phyloP scores from a whole-genome alignment of 179 eudicot species.

The Amaranthus tricolor region DNA sequence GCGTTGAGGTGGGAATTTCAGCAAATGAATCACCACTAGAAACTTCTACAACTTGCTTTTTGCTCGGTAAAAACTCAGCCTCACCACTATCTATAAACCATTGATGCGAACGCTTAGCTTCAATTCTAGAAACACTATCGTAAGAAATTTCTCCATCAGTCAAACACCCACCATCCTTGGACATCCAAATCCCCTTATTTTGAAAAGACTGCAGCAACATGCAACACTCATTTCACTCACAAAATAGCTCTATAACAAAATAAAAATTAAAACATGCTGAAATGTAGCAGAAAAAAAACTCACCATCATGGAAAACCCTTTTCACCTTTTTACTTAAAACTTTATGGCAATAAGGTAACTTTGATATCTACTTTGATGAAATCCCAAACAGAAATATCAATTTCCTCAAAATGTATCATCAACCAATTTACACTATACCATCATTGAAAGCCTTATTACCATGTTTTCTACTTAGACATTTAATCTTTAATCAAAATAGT shows the following conservation, averaged over 20 bases:
- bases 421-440: neutral
- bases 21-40: slow-evolving; percentile 36
- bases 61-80: slow-evolving; percentile 50
- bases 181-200: slow-evolving; percentile 54
- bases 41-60: slow-evolving; percentile 64
- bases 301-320: too few relatives aligned
- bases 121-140: slow-evolving; percentile 43
- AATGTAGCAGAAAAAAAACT: neutral
- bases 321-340: too few relatives aligned
- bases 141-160: slow-evolving; percentile 46
- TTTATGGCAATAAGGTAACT: too few relatives aligned
- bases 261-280: neutral
- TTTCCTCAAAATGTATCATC: too few relatives aligned
- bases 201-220: slow-evolving; percentile 45
- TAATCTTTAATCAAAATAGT: neutral
- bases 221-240: slow-evolving; percentile 12
- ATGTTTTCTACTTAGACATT: neutral
- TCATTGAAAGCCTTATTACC: neutral
- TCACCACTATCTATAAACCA: slow-evolving; percentile 61
- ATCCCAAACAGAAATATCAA: too few relatives aligned
- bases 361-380: too few relatives aligned
- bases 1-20: slow-evolving; percentile 35
- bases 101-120: slow-evolving; percentile 63
- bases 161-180: slow-evolving; percentile 43
- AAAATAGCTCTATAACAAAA: neutral